A percentile compares a stretch with the other conserved stretches of the same genome.
Conservation (phyloP, 371 early-diverging fungal species). For the Apophysomyces variabilis region DNA sequence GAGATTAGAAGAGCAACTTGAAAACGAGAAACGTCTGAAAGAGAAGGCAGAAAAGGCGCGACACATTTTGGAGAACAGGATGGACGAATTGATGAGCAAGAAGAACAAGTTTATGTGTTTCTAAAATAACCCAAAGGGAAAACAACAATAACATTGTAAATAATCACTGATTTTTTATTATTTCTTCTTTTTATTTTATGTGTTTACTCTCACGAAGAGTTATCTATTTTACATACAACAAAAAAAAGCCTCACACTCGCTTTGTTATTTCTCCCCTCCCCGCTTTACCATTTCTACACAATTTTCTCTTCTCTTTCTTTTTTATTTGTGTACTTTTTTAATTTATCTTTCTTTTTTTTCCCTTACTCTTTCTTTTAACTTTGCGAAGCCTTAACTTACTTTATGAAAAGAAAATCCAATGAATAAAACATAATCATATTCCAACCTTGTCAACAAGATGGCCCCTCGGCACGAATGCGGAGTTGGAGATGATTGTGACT, state of each 20-base stretch:
- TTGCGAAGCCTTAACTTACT: neutral
- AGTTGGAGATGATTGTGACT: neutral
- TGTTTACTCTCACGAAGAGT: neutral
- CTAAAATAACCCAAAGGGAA: conserved; percentile 18
- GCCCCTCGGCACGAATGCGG: neutral
- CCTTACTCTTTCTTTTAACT: no score
- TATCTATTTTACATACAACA: neutral
- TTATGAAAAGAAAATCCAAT: neutral
- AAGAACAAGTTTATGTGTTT: conserved; percentile 62
- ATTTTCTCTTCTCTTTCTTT: neutral
- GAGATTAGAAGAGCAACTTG: conserved; percentile 35
- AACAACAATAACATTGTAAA: neutral
- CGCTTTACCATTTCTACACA: neutral
- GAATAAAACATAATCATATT: neutral
- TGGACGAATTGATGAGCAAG: conserved; percentile 55
- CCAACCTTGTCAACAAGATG: no score
- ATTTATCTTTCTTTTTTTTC: no score
- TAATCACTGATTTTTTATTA: neutral
- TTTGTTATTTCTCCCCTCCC: neutral
- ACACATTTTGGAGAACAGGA: conserved; percentile 47
- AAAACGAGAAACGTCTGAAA: conserved; percentile 39
- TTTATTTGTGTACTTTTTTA: neutral
- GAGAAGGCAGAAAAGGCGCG: conserved; percentile 57
- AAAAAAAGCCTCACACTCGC: neutral
- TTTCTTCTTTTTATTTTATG: neutral